A percentile compares a stretch with the other conserved stretches of the same genome.
Conservation (phyloP, 2,329 filamentous ascomycete species). For the Aspergillus brasiliensis region DNA sequence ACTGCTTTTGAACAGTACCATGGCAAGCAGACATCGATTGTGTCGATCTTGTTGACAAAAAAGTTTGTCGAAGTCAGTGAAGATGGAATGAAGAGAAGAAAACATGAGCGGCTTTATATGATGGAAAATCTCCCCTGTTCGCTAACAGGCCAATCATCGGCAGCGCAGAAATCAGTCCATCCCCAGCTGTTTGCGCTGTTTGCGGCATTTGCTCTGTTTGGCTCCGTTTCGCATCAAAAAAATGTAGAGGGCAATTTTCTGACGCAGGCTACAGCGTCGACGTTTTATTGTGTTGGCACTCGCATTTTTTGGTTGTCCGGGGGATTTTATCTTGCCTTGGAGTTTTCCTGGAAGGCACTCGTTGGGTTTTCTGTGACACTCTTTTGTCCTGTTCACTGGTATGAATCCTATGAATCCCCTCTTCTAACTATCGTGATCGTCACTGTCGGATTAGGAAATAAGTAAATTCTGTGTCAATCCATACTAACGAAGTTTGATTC, state of each 20-base stretch:
- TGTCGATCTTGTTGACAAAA: no score
- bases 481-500: background rate
- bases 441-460: conserved; percentile 17
- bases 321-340: background rate
- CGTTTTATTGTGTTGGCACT: conserved; percentile 2
- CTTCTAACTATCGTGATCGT: background rate
- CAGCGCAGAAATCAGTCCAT: background rate
- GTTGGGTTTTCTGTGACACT: background rate
- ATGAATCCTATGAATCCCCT: background rate
- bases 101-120: conserved; percentile 7
- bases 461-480: conserved; percentile 6
- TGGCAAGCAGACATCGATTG: no score
- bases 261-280: conserved; percentile 4
- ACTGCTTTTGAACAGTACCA: background rate
- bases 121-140: conserved; percentile 62
- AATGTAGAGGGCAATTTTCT: conserved; percentile 20
- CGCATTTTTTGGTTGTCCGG: background rate
- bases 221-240: conserved; percentile 13
- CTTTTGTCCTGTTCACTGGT: background rate
- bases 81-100: background rate
- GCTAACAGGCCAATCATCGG: conserved; percentile 24
- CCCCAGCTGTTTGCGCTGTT: conserved; percentile 18
- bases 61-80: background rate
- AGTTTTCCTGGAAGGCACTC: background rate
- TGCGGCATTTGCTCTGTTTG: conserved; percentile 18